Conservation (phyloP, 2,329 filamentous ascomycete genomes). For the Fusarium albidum region DNA sequence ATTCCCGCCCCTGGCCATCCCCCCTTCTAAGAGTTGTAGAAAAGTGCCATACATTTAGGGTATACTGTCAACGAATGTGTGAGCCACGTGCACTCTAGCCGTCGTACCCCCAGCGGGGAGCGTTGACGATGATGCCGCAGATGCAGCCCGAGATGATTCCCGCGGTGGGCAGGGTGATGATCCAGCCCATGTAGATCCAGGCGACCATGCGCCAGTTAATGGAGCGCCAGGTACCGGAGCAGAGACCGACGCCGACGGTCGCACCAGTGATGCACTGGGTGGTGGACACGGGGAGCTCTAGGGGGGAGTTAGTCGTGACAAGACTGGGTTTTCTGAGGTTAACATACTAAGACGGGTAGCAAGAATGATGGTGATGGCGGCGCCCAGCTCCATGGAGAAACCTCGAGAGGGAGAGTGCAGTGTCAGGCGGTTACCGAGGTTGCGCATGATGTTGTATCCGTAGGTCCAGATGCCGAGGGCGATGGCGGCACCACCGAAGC, state of each 20-base stretch:
- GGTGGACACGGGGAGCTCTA: constrained; percentile 68
- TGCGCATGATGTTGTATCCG: constrained; percentile 72
- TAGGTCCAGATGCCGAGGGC: constrained; percentile 68
- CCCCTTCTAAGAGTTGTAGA: background rate
- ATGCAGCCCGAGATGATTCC: constrained; percentile 66
- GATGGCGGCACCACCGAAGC: constrained; percentile 60
- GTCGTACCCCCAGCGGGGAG: constrained; percentile 57
- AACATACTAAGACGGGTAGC: constrained; percentile 65
- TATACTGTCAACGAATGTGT: constrained; percentile 2
- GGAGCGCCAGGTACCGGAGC: constrained; percentile 64
- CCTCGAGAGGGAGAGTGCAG: constrained; percentile 68
- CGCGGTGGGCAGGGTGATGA: constrained; percentile 66
- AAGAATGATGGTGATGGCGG: constrained; percentile 68
- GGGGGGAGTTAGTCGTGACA: background rate
- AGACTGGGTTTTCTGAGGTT: fast-evolving
- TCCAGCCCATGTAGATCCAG: constrained; percentile 68
- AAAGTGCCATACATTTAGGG: constrained; percentile 6
- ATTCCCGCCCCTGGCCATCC: constrained; percentile 6
- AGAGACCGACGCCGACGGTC: constrained; percentile 69
- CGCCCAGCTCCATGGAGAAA: constrained; percentile 68
- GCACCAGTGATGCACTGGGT: constrained; percentile 72
- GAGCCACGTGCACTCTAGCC: constrained; percentile 5
- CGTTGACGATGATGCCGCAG: constrained; percentile 70
- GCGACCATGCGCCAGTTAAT: constrained; percentile 71
- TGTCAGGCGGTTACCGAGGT: constrained; percentile 69